These are phyloP conservation scores for Neonectria ditissima DNA, from an alignment of 2,329 filamentous ascomycete species.

Conservation along the genomic window DNA sequence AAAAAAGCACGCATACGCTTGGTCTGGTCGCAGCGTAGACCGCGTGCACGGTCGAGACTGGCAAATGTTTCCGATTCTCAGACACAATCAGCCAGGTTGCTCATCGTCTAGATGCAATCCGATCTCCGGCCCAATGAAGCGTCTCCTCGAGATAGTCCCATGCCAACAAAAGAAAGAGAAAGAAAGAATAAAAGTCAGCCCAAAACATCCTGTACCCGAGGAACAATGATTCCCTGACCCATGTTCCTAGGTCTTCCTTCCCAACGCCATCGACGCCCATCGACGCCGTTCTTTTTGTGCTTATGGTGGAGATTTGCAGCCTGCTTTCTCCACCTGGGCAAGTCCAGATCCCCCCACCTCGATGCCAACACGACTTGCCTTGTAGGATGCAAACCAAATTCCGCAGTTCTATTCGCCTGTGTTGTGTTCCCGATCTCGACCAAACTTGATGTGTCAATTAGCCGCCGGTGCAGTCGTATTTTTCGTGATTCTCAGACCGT, in stretches of 20 bases:
- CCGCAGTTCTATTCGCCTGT: constrained; percentile 13
- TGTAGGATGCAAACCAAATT: not conserved
- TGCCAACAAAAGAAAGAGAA: not conserved
- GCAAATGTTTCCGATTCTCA: not conserved
- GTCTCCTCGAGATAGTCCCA: not conserved
- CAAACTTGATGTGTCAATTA: constrained; percentile 13
- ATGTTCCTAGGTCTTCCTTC: constrained; percentile 29
- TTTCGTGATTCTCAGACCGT: constrained; percentile 36
- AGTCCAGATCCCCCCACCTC: not conserved
- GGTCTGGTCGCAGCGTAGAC: not conserved
- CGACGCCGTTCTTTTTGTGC: constrained; percentile 36
- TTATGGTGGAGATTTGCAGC: constrained; percentile 27
- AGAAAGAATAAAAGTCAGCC: constrained; percentile 12
- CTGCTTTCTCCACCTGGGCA: not conserved
- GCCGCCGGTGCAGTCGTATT: constrained; percentile 20
- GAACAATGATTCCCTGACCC: constrained; percentile 28
- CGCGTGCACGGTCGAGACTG: not conserved
- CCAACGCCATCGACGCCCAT: constrained; percentile 32
- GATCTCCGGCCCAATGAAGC: not conserved
- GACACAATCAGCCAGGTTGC: not conserved
- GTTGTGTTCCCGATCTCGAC: constrained; percentile 4
- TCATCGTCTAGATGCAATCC: not conserved
- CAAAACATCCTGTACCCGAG: not conserved
- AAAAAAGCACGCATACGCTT: not conserved
- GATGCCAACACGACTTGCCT: not conserved